Base-by-base conservation (phyloP, 345 rosid species). In the Pseudoturritis turrita region DNA sequence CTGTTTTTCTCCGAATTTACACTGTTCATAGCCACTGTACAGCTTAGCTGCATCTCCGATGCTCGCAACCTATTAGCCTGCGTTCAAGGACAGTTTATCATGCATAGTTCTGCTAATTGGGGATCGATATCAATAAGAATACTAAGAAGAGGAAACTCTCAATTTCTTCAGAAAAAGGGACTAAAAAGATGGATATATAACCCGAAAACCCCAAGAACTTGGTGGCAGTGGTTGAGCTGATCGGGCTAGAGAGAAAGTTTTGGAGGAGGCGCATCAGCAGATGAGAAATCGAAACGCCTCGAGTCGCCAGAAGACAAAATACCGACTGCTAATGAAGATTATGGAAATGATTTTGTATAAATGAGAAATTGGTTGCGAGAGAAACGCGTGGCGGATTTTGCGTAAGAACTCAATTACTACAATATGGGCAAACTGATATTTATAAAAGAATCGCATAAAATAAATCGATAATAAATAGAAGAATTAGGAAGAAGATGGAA, bases 1-100 rank as follows among this genome's bases (percentile, higher is more conserved):
- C 96, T 83, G 71, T 91, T 95, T 37, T 95, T 95, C 79, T 80
- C 82, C 46, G 44, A 22, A 81, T 95, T 91, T 72, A 63, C 86
- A 47, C 43, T 40, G 49, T 82, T 76, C 65, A 82, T 79, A 35
- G 86, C 97, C 52, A 87, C 88, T 10, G 79, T 79, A 76, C 88
- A 83, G 78, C 78, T 78, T 59, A 23, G 71, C 14, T 11, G 33
- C 87, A 86, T 74, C 81, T 84, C 86, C 19, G 90, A 81, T 1
- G 85, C 50, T 22, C 80, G 41, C 28, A 91, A 12, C 81, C 87
- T 77, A 61, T 71, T 78, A 21, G 84, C 88, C 95, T 89, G 80
- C 29, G 40, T 31, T 68, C 54, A 8, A 65, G 3, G 23, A 45
- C 45, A 49, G 51, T 41, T 12, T 23, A n/a, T n/a, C n/a, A n/a